Evolutionary conservation across 352 stramenopile genomes (phyloP), one percentile per base, ranked within the genome.

Genomic region (Thalassiosira exigua): DNA sequence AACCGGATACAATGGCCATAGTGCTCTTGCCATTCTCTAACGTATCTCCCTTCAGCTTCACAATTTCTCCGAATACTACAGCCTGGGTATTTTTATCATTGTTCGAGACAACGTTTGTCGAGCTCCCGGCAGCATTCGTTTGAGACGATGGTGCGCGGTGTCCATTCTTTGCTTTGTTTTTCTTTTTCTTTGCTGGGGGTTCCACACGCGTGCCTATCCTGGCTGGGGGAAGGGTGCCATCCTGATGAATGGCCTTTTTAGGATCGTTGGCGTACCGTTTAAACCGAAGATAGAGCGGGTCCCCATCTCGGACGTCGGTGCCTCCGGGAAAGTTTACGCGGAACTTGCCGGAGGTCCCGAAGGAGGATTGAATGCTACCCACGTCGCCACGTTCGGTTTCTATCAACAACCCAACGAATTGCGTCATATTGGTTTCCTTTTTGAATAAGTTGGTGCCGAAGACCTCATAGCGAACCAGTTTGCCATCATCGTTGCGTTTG

Each of bases 271-370:
- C 56, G 71, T 90, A 93, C 19, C 86, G 77, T 70, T 93, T 93
- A 56, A 94, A 95, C 3, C 78, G 75, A 3, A 94, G 66, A 46
- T 85, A 84, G 9, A 95, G 65, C n/a, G 75, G 56, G 24, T 91
- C 87, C 32, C 86, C 88, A 44, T 92, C 83, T 58, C 50, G 60
- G 14, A 83, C 77, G 22, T 84, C 75, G 2, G 85, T 90, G 5
- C 87, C 90, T 42, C 44, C 80, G 21, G 85, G 85, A 73, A 95
- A 95, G 44, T 79, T 75, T 1, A 94, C 87, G 27, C 85, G 85
- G 70, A 95, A 95, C 68, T 96, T 94, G 44, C 93, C 93, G 14
- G 75, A 82, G 29, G 92, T 96, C 52, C 93, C 93, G 81, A 94
- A 96, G 3, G 90, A 88, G 17, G 75, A 90, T 44, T 91, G 83